Evolutionary conservation across 768 basidiomycete species (phyloP), one percentile per base, ranked within the genome.

Genomic region (Auriculariales sp.): DNA sequence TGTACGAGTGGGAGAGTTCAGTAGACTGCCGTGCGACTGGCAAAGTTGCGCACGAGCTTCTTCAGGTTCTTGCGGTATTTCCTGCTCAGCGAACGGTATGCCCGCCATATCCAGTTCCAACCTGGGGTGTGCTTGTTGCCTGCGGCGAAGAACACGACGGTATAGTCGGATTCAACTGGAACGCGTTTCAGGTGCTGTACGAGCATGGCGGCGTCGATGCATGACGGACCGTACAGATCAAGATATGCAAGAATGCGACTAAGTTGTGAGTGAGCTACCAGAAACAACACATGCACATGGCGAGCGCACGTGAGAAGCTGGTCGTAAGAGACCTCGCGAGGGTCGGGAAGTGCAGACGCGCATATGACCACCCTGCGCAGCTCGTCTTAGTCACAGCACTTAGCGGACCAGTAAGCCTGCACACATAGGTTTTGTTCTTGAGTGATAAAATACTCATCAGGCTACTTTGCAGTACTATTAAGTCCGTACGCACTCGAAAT

Each of bases 21-120:
- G 36, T 24, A 25, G 12, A n/a, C 5, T 9, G 0, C 0, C 27
- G 19, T 1, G 12, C 39, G 33, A 46, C 22, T n/a, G 3, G 25
- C 32, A 46, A 15, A 51, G 10, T 28, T 0, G 3, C 28, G 7
- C 53, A 84, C 87, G 64, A 92, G 59, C 59, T 78, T 77, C 63
- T 91, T 91, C 51, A 92, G 63, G 59, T 92, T 88, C 68, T 92
- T 92, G 48, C 89, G 74, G 59, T 89, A 92, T 62, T 87, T 89
- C 48, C 83, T 71, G 59, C 73, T 86, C 39, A 84, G 57, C 58
- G 81, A 82, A 22, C 86, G 73, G 62, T 90, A 90, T 0, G 86
- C 84, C 58, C 85, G 89, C 88, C 88, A 91, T 9, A 92, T 74
- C 89, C 89, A 92, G 55, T 80, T 85, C 86, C 86, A 90, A 24